These are phyloP conservation scores for Lentinula novae-zelandiae DNA, from an alignment of 1,284 basidiomycete genomes.

Conservation along the genomic window DNA sequence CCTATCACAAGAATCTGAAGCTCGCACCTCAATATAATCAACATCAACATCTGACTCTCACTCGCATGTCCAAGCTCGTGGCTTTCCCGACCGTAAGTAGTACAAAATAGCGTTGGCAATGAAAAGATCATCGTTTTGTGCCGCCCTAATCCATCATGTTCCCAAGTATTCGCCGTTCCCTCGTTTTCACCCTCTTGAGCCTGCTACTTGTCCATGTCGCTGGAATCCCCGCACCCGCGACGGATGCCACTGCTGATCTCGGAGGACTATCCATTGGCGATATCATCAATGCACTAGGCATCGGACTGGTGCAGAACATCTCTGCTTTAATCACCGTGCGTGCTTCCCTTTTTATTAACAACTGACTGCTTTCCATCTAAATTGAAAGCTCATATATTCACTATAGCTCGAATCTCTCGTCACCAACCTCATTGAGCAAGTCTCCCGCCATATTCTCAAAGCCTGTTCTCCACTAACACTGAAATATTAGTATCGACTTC, in stretches of 20 bases:
- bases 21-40: no score
- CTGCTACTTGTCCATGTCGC: slow-evolving; percentile 19
- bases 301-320: slow-evolving; percentile 25
- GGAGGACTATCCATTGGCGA: slow-evolving; percentile 27
- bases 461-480: neutral
- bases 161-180: slow-evolving; percentile 14
- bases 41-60: no score
- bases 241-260: slow-evolving; percentile 9
- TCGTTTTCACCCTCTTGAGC: slow-evolving; percentile 20
- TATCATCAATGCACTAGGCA: slow-evolving; percentile 31
- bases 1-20: no score
- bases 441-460: neutral
- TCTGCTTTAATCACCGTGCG: neutral
- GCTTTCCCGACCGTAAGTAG: no score
- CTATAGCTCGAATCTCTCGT: slow-evolving; percentile 30
- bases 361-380: neutral
- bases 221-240: slow-evolving; percentile 17
- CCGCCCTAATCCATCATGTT: slow-evolving; percentile 1
- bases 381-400: neutral
- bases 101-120: no score
- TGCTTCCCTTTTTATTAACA: neutral
- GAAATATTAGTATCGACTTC: neutral
- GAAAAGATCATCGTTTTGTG: neutral
- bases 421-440: neutral
- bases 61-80: no score